These are phyloP conservation scores for Cercospora brassicicola DNA, from an alignment of 2,329 filamentous ascomycete genomes.

Conservation along the genomic window DNA sequence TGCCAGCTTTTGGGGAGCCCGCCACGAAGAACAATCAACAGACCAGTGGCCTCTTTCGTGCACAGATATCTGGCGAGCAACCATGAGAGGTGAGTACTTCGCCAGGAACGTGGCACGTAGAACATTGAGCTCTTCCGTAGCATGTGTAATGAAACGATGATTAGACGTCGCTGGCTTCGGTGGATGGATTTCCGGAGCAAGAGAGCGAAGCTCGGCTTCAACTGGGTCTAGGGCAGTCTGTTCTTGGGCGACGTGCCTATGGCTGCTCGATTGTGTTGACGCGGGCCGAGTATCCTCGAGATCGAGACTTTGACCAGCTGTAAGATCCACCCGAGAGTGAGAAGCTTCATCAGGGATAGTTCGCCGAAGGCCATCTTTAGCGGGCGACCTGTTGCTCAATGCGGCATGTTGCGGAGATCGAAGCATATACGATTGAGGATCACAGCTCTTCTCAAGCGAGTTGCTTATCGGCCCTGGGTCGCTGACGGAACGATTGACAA, in stretches of 20 bases:
- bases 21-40: constrained; percentile 61
- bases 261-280: background rate
- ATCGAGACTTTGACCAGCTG: background rate
- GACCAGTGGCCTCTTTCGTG: constrained; percentile 80
- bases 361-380: background rate
- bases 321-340: background rate
- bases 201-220: background rate
- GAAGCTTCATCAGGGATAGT: background rate
- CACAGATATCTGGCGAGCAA: constrained; percentile 52
- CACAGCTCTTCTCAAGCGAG: background rate
- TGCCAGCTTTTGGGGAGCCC: constrained; percentile 47
- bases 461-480: constrained; percentile 25
- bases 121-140: constrained; percentile 35
- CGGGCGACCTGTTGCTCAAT: background rate
- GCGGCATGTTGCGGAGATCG: background rate
- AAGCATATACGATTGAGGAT: background rate
- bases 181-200: constrained; percentile 25
- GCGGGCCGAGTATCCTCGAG: background rate
- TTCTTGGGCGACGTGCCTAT: background rate
- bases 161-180: constrained; percentile 28
- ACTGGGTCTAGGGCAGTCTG: background rate
- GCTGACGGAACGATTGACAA: constrained; percentile 27
- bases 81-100: constrained; percentile 38
- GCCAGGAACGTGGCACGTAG: constrained; percentile 34
- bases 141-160: constrained; percentile 31